These are phyloP conservation scores for Bromus sterilis DNA, from an alignment of 176 grass and related monocot genomes.

Conservation along the genomic window DNA sequence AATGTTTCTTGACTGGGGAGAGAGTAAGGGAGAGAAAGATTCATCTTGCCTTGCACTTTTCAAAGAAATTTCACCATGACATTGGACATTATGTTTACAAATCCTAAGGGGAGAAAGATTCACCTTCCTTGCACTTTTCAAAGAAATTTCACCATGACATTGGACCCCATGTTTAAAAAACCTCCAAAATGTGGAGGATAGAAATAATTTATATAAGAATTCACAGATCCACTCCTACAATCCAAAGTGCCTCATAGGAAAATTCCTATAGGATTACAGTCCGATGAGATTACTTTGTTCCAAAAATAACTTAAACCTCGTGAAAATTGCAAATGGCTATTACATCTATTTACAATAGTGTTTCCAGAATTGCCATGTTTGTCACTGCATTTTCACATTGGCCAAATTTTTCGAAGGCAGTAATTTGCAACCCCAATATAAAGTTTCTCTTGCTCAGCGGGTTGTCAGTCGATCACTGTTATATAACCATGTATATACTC, in stretches of 20 bases:
- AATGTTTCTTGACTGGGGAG: background rate
- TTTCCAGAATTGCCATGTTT: background rate
- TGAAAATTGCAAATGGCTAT: background rate
- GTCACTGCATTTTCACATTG: background rate
- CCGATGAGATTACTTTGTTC: background rate
- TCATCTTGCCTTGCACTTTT: background rate
- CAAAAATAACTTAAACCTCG: background rate
- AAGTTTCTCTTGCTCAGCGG: background rate
- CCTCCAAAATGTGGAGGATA: background rate
- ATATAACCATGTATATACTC: background rate
- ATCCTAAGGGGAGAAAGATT: background rate
- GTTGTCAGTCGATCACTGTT: background rate
- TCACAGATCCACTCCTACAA: background rate
- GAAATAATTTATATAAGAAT: background rate
- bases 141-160: background rate
- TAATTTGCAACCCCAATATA: background rate
- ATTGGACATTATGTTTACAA: background rate
- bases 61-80: background rate
- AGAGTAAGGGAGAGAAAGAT: background rate
- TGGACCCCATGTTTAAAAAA: no score
- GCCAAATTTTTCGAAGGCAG: background rate
- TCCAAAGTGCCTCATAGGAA: background rate
- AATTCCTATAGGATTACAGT: background rate
- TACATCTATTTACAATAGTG: constrained; percentile 10
- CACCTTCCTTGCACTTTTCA: no score